These are phyloP conservation scores for Acacia confusa DNA, from an alignment of 306 rosid species.

Conservation along the genomic window DNA sequence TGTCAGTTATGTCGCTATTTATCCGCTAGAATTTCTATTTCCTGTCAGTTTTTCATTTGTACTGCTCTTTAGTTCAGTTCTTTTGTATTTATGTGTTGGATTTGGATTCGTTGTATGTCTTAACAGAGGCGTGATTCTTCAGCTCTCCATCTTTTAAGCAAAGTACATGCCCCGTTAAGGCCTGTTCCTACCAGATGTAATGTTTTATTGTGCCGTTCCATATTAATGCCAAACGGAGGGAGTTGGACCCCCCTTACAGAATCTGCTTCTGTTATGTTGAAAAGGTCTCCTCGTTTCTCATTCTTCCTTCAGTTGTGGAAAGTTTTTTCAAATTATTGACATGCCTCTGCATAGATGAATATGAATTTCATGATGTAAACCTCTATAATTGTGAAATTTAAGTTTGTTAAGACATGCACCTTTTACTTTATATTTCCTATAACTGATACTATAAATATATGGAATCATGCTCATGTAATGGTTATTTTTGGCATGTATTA, in stretches of 20 bases:
- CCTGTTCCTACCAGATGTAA: slow-evolving; percentile 64
- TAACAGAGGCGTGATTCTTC: slow-evolving; percentile 59
- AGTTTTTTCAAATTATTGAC: not conserved
- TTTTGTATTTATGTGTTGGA: slow-evolving; percentile 10
- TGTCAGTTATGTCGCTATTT: not conserved
- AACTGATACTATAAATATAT: not conserved
- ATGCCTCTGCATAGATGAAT: not conserved
- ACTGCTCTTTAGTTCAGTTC: not conserved
- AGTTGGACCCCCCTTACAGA: slow-evolving; percentile 57
- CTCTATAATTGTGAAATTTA: slow-evolving; percentile 9
- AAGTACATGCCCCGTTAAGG: slow-evolving; percentile 53
- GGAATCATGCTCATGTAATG: slow-evolving; percentile 7
- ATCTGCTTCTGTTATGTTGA: slow-evolving; percentile 64
- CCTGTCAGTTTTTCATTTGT: slow-evolving; percentile 10
- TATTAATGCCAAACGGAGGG: slow-evolving; percentile 70
- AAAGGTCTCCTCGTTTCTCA: slow-evolving; percentile 48
- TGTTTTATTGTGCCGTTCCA: slow-evolving; percentile 71
- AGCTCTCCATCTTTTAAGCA: slow-evolving; percentile 58
- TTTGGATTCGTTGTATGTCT: slow-evolving; percentile 34
- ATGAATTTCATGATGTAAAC: not conserved
- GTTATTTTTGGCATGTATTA: slow-evolving; percentile 19
- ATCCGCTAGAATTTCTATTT: not conserved
- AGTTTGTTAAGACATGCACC: slow-evolving; percentile 16
- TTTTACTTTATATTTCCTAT: not conserved
- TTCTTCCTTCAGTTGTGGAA: slow-evolving; percentile 8